Conservation (phyloP, 2,329 filamentous ascomycete species). For the Monilinia fructicola region DNA sequence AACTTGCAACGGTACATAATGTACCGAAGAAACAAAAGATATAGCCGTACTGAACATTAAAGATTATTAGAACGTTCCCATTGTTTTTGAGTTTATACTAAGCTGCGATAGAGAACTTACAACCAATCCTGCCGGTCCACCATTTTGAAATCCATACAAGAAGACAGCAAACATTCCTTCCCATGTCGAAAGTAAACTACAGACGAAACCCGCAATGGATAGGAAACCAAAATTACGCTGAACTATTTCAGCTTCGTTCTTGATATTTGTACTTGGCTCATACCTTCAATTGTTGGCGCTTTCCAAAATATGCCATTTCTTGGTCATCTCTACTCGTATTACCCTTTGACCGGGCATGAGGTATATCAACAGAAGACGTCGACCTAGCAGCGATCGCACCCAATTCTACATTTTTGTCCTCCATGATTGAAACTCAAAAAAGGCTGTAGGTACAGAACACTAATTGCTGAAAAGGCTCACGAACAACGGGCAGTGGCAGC, state of each 20-base stretch:
- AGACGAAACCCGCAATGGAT: slow-evolving; percentile 45
- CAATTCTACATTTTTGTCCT: slow-evolving; percentile 22
- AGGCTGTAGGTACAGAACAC: not conserved
- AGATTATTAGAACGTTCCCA: not conserved
- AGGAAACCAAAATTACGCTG: slow-evolving; percentile 45
- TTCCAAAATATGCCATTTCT: slow-evolving; percentile 36
- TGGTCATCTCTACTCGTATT: slow-evolving; percentile 31
- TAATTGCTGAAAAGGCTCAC: slow-evolving; percentile 4
- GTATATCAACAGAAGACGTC: slow-evolving; percentile 9
- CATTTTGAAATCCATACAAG: slow-evolving; percentile 30
- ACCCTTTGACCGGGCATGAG: slow-evolving; percentile 22
- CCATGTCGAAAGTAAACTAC: slow-evolving; percentile 47
- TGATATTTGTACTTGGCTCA: not conserved
- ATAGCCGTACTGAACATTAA: not conserved
- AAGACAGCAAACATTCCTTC: slow-evolving; percentile 39
- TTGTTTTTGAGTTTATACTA: not conserved
- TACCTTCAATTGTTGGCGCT: slow-evolving; percentile 34
- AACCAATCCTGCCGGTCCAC: slow-evolving; percentile 42
- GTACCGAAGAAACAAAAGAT: slow-evolving; percentile 31
- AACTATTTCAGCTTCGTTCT: not conserved
- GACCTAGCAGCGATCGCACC: slow-evolving; percentile 25
- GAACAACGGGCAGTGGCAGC: not conserved
- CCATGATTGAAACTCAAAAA: slow-evolving; percentile 26
- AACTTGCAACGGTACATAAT: slow-evolving; percentile 27
- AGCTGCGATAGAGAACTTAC: not conserved